Conservation (phyloP, 139 green algal genomes). For the Pseudopediastrum boryanum region DNA sequence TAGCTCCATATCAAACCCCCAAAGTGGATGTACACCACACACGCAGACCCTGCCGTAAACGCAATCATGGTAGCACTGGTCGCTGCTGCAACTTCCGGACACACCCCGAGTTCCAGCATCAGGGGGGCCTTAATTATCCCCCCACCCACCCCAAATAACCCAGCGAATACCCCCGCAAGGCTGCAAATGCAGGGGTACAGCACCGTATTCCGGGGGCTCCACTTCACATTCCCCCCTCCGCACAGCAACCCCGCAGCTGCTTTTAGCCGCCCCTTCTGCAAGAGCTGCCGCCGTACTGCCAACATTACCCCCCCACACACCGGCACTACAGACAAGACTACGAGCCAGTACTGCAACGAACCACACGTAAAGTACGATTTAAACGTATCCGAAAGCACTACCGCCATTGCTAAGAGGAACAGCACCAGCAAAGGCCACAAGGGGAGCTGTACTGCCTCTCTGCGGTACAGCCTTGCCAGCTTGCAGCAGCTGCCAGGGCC, state of each 20-base stretch:
- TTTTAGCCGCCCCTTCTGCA: conserved; percentile 20
- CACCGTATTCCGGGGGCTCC: conserved; percentile 53
- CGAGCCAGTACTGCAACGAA: conserved; percentile 52
- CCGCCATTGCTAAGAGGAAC: conserved; percentile 20
- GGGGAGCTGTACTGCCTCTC: conserved; percentile 14
- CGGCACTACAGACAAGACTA: conserved; percentile 53
- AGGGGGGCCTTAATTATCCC: conserved; percentile 58
- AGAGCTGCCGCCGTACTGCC: conserved; percentile 17
- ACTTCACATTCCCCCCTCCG: conserved; percentile 27
- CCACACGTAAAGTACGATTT: conserved; percentile 46
- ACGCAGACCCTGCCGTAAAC: conserved; percentile 40
- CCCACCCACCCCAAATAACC: conserved; percentile 67
- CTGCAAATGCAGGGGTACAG: conserved; percentile 61
- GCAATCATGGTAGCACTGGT: conserved; percentile 65
- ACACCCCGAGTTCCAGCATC: conserved; percentile 68
- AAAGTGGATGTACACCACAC: conserved; percentile 42
- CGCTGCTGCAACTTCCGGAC: conserved; percentile 64
- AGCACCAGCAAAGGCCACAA: conserved; percentile 27
- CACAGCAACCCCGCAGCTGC: neutral
- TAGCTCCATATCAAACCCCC: conserved; percentile 38
- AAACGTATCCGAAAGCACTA: conserved; percentile 23
- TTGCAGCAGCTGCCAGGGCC: neutral
- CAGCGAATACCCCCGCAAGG: conserved; percentile 65
- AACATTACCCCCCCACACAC: conserved; percentile 36
- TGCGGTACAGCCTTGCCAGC: neutral